Evolutionary conservation across 192 early-diverging fungal genomes (phyloP).

Genomic region (Coemansia sp.): DNA sequence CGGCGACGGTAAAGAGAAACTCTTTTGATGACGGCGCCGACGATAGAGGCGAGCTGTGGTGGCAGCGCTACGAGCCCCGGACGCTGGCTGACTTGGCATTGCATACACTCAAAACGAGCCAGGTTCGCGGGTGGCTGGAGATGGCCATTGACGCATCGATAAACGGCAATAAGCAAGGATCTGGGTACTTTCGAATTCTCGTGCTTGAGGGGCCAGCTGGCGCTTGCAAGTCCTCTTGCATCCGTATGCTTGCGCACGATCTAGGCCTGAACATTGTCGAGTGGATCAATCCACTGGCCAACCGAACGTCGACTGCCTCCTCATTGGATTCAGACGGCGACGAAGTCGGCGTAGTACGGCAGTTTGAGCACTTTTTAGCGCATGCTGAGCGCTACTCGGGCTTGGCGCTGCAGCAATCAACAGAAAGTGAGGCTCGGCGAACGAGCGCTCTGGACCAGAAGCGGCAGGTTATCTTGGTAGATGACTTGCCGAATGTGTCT

Average conservation of each 20-base stretch:
- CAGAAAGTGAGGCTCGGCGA: neutral
- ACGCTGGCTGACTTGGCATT: conserved; percentile 54
- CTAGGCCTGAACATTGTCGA: conserved; percentile 61
- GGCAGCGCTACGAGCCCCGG: conserved; percentile 44
- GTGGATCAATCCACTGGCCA: conserved; percentile 61
- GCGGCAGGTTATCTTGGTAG: conserved; percentile 59
- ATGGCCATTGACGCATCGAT: conserved; percentile 25
- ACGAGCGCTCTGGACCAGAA: neutral
- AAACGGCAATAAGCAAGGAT: neutral
- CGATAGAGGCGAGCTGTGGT: conserved; percentile 37
- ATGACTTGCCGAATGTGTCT: conserved; percentile 63
- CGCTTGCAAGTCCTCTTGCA: conserved; percentile 64
- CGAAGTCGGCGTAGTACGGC: conserved; percentile 49
- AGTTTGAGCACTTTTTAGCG: conserved; percentile 60
- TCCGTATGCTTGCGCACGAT: conserved; percentile 60
- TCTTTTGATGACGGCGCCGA: neutral
- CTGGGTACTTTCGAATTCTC: conserved; percentile 50
- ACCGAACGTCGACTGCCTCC: conserved; percentile 3
- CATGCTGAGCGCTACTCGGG: conserved; percentile 59
- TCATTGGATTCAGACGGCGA: conserved; percentile 13
- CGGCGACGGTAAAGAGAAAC: neutral
- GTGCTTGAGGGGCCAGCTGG: conserved; percentile 69
- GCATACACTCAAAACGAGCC: conserved; percentile 52
- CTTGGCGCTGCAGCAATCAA: conserved; percentile 13
- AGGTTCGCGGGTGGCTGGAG: conserved; percentile 64